Conservation (phyloP, 306 rosid genomes). For the Cucumis melo region DNA sequence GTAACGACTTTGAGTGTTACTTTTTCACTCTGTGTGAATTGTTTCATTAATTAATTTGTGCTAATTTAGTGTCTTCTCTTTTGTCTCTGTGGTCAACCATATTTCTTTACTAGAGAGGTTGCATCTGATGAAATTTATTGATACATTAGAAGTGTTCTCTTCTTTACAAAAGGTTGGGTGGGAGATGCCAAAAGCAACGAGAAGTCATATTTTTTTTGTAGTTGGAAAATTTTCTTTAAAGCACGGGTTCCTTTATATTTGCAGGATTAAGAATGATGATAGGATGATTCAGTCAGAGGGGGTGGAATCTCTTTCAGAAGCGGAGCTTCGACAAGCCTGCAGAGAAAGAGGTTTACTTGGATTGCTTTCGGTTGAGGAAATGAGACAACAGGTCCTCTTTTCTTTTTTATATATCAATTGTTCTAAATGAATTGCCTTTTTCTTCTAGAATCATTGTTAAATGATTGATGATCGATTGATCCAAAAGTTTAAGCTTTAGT, state of each 20-base stretch:
- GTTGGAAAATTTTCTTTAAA: background rate
- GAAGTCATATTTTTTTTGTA: background rate
- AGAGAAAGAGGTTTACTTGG: slow-evolving; percentile 99
- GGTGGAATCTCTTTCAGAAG: slow-evolving; percentile 91
- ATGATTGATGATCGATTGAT: too few species aligned
- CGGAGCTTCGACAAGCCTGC: slow-evolving; percentile 85
- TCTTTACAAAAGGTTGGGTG: background rate
- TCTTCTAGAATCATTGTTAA: background rate
- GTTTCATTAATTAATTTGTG: background rate
- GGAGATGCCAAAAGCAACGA: background rate
- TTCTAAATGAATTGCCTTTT: background rate
- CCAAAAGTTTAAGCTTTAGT: too few species aligned
- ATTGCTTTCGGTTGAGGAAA: slow-evolving; percentile 76
- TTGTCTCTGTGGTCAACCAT: background rate
- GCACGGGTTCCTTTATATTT: background rate
- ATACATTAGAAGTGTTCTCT: background rate
- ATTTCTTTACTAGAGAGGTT: background rate
- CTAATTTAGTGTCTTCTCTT: background rate
- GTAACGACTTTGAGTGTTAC: background rate
- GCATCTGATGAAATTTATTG: background rate
- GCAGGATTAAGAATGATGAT: slow-evolving; percentile 85
- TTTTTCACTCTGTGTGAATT: background rate
- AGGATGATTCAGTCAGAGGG: slow-evolving; percentile 83
- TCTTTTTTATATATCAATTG: background rate
- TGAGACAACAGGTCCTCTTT: slow-evolving; percentile 79